Percentiles rank a stretch among this genome's conserved stretches.
These are phyloP conservation scores for Cytospora mali DNA, from an alignment of 2,329 filamentous ascomycete genomes.

Conservation along the genomic window DNA sequence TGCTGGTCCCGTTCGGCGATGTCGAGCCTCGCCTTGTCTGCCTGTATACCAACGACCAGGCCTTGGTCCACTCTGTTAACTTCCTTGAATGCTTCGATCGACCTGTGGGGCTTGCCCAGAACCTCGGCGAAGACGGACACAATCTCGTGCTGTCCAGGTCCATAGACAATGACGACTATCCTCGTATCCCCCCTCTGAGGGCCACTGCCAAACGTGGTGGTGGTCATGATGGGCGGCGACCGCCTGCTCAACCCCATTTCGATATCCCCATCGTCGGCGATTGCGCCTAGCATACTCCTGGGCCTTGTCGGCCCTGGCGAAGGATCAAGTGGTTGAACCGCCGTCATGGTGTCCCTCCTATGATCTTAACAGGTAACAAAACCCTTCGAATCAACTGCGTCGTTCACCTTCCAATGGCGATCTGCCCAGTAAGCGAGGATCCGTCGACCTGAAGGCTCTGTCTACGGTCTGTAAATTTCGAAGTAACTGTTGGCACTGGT, in stretches of 20 bases:
- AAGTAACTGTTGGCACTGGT: neutral
- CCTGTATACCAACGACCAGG: slow-evolving; percentile 68
- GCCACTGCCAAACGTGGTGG: slow-evolving; percentile 47
- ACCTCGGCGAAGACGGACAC: slow-evolving; percentile 77
- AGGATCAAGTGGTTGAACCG: slow-evolving; percentile 33
- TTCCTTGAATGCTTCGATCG: slow-evolving; percentile 58
- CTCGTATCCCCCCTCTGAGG: slow-evolving; percentile 58
- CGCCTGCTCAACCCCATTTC: slow-evolving; percentile 36
- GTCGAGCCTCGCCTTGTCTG: slow-evolving; percentile 57
- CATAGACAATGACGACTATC: slow-evolving; percentile 69
- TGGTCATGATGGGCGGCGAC: slow-evolving; percentile 38
- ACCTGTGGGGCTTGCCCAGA: slow-evolving; percentile 70
- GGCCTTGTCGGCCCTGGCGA: slow-evolving; percentile 32
- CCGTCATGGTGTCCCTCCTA: slow-evolving; percentile 19
- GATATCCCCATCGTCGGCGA: slow-evolving; percentile 37
- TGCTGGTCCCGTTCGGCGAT: slow-evolving; percentile 60
- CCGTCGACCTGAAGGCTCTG: neutral
- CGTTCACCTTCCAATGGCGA: neutral
- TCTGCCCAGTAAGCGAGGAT: neutral
- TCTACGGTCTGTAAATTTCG: neutral
- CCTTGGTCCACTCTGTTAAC: slow-evolving; percentile 59
- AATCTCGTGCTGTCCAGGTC: slow-evolving; percentile 71
- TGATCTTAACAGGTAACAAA: neutral
- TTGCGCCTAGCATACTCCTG: slow-evolving; percentile 32
- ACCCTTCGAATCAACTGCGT: neutral